phyloP scores from a whole-genome alignment of 2,329 filamentous ascomycete species.

The Pseudovirgaria hyperparasitica region DNA sequence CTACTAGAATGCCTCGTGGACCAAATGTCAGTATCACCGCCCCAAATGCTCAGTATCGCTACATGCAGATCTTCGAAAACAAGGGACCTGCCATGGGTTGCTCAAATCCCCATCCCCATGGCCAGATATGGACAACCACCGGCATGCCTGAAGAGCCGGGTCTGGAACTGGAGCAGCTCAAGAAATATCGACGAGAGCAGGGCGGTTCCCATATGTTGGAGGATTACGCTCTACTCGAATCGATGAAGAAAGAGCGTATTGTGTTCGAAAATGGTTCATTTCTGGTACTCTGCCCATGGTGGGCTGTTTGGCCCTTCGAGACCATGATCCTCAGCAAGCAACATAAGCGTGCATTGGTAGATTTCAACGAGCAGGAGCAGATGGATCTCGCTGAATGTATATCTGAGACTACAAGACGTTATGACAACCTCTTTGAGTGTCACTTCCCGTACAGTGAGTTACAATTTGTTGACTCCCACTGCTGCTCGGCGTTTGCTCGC shows the following conservation, averaged over 20 bases:
- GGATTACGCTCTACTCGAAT: slow-evolving; percentile 78
- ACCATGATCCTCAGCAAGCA: slow-evolving; percentile 76
- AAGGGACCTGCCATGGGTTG: slow-evolving; percentile 97
- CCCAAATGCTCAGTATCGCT: slow-evolving; percentile 69
- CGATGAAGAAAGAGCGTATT: slow-evolving; percentile 68
- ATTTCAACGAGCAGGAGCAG: slow-evolving; percentile 61
- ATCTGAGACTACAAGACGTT: slow-evolving; percentile 76
- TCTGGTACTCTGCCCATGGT: slow-evolving; percentile 87
- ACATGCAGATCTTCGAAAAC: slow-evolving; percentile 99
- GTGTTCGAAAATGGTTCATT: slow-evolving; percentile 82
- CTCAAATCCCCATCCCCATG: slow-evolving; percentile 95
- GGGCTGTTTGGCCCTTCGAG: slow-evolving; percentile 96
- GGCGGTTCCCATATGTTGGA: slow-evolving; percentile 62
- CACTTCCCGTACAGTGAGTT: slow-evolving; percentile 81
- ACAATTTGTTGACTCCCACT: too few relatives aligned
- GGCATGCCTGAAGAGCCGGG: slow-evolving; percentile 79
- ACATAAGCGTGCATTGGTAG: slow-evolving; percentile 74
- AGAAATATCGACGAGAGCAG: slow-evolving; percentile 64
- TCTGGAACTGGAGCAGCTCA: slow-evolving; percentile 65
- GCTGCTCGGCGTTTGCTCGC: slow-evolving; percentile 1
- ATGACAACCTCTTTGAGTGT: slow-evolving; percentile 95
- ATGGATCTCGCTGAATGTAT: slow-evolving; percentile 68
- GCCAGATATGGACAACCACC: slow-evolving; percentile 92
- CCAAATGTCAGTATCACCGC: slow-evolving; percentile 29
- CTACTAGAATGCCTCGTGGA: slow-evolving; percentile 33